Evolutionary conservation across 2,329 filamentous ascomycete genomes (phyloP).

Genomic region (Fusarium kyushuense): DNA sequence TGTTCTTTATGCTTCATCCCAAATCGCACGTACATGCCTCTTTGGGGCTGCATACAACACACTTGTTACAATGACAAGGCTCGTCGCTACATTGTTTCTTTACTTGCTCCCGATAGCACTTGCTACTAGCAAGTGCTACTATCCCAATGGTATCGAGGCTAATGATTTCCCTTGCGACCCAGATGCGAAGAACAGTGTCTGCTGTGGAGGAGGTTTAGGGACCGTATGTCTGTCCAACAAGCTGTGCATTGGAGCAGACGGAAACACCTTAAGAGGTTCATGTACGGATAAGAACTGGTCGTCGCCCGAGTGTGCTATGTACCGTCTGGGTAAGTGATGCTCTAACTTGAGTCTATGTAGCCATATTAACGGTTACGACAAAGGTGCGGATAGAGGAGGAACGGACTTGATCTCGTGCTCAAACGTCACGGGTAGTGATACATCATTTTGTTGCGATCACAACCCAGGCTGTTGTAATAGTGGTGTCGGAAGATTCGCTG

Average conservation of each 20-base stretch:
- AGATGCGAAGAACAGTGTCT: constrained; percentile 34
- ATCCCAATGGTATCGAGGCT: constrained; percentile 35
- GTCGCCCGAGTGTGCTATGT: constrained; percentile 37
- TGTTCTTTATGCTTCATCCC: not conserved
- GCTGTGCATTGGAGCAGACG: constrained; percentile 36
- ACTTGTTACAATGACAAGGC: constrained; percentile 16
- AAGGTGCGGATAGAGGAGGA: constrained; percentile 40
- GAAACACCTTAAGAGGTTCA: constrained; percentile 41
- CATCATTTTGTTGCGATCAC: constrained; percentile 47
- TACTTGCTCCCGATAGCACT: constrained; percentile 5
- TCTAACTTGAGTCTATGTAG: not conserved
- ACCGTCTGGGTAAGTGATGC: constrained; percentile 19
- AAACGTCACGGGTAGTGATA: constrained; percentile 42
- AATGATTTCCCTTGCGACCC: constrained; percentile 37
- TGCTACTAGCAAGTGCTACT: constrained; percentile 46
- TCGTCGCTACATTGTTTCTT: constrained; percentile 14
- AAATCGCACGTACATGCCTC: not conserved
- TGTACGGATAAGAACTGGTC: constrained; percentile 44
- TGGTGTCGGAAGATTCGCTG: constrained; percentile 45
- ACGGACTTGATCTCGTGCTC: constrained; percentile 46
- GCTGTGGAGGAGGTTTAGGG: constrained; percentile 39
- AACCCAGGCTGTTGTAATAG: constrained; percentile 41
- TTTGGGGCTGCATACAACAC: not conserved
- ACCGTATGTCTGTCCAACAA: constrained; percentile 42
- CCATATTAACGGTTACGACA: not conserved